A percentile compares a stretch with the other conserved stretches of the same genome.
phyloP scores from a whole-genome alignment of 306 rosid genomes.

The Oemleria cerasiformis region DNA sequence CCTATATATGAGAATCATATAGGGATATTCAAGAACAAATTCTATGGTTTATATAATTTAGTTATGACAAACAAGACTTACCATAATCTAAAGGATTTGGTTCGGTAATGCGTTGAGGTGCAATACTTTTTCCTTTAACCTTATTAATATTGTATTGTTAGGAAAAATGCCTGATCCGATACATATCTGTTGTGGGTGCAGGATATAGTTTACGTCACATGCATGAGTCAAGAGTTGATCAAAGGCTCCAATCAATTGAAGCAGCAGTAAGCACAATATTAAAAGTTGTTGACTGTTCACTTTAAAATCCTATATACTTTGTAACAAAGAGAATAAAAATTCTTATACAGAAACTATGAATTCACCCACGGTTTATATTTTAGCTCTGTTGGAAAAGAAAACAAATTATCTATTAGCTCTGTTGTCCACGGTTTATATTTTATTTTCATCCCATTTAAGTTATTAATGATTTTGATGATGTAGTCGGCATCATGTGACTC shows the following conservation, averaged over 20 bases:
- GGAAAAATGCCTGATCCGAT: background rate
- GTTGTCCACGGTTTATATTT: background rate
- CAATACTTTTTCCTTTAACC: background rate
- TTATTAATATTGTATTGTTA: background rate
- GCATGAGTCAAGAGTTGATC: constrained; percentile 64
- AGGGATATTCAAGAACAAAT: too few species aligned
- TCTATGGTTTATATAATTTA: background rate
- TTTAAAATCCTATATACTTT: background rate
- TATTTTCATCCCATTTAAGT: background rate
- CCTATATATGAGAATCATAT: too few species aligned
- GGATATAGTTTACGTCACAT: constrained; percentile 80
- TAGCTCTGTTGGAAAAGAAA: too few species aligned
- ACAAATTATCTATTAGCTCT: background rate
- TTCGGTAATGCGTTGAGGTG: background rate
- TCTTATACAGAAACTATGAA: background rate
- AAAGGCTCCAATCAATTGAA: constrained; percentile 87
- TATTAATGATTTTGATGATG: background rate
- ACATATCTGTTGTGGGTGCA: constrained; percentile 26
- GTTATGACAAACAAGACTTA: background rate
- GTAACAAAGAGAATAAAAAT: too few species aligned
- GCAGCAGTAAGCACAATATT: constrained; percentile 42
- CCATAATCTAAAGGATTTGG: background rate
- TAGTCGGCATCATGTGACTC: background rate
- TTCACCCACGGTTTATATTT: too few species aligned
- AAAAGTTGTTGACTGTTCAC: background rate